These are phyloP conservation scores for Cyclocybe aegerita DNA, from an alignment of 768 basidiomycete genomes.

Conservation along the genomic window DNA sequence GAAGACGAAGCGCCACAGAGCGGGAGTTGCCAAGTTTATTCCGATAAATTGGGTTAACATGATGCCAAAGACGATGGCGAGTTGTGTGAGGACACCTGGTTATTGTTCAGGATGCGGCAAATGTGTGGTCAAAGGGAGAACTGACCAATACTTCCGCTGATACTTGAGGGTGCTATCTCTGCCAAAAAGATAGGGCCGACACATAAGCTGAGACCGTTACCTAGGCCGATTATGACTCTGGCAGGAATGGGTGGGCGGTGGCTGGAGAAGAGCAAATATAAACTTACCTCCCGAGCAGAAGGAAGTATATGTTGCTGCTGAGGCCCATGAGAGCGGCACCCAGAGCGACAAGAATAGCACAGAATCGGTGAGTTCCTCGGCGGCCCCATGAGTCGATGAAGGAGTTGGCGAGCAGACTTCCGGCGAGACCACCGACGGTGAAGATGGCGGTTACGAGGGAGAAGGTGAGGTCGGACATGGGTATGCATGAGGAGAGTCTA, in stretches of 20 bases:
- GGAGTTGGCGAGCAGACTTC: constrained; percentile 66
- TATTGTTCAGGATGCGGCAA: not conserved
- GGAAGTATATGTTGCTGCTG: constrained; percentile 50
- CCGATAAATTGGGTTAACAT: constrained; percentile 84
- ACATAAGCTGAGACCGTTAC: constrained; percentile 71
- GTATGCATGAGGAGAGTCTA: constrained; percentile 71
- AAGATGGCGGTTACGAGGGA: constrained; percentile 84
- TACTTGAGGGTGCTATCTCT: constrained; percentile 77
- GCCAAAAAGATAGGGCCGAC: constrained; percentile 85
- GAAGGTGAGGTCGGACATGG: constrained; percentile 75
- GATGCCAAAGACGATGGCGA: constrained; percentile 83
- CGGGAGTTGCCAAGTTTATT: constrained; percentile 65
- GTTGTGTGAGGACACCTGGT: constrained; percentile 76
- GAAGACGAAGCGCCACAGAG: constrained; percentile 71
- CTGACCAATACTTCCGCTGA: constrained; percentile 74
- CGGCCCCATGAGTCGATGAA: constrained; percentile 74
- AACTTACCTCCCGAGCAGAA: constrained; percentile 67
- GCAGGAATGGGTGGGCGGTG: constrained; percentile 1
- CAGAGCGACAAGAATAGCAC: constrained; percentile 50
- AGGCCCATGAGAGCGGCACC: constrained; percentile 70
- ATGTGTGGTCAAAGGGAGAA: constrained; percentile 1
- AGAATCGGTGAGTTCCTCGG: constrained; percentile 61
- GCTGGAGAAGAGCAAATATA: not conserved
- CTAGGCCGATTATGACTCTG: constrained; percentile 68
- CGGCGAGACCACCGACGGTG: constrained; percentile 84